phyloP scores from a whole-genome alignment of 2,329 filamentous ascomycete genomes.

The Juglanconis juglandina region DNA sequence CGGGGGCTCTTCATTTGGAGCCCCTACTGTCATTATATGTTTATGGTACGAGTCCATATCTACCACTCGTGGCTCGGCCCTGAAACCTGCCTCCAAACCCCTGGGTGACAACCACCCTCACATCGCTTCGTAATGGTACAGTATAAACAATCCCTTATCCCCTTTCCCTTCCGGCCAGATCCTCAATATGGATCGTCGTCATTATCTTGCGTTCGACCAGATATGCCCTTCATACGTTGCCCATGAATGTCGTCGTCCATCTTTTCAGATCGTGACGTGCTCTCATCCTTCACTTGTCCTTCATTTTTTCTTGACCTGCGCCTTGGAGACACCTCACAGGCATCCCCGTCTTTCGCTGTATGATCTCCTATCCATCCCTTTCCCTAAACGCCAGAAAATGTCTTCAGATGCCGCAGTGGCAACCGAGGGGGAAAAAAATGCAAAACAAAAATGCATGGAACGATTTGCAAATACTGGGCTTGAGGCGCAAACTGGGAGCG shows the following conservation, averaged over 20 bases:
- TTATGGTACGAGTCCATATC: no score
- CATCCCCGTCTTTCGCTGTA: background rate
- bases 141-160: background rate
- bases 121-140: background rate
- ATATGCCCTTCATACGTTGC: background rate
- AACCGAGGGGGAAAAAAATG: background rate
- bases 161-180: conserved; percentile 1
- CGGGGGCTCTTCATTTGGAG: no score
- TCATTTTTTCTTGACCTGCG: background rate
- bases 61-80: no score
- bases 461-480: background rate
- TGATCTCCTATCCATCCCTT: background rate
- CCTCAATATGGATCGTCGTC: background rate
- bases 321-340: background rate
- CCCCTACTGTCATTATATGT: no score
- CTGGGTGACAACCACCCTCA: background rate
- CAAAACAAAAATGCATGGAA: background rate
- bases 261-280: background rate
- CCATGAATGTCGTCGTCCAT: background rate
- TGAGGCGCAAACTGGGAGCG: conserved; percentile 2
- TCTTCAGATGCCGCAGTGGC: background rate
- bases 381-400: conserved; percentile 10
- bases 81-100: no score
- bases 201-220: background rate
- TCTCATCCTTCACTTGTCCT: background rate